These are phyloP conservation scores for Ilex aquifolium DNA, from an alignment of 257 asterid genomes.

Conservation along the genomic window DNA sequence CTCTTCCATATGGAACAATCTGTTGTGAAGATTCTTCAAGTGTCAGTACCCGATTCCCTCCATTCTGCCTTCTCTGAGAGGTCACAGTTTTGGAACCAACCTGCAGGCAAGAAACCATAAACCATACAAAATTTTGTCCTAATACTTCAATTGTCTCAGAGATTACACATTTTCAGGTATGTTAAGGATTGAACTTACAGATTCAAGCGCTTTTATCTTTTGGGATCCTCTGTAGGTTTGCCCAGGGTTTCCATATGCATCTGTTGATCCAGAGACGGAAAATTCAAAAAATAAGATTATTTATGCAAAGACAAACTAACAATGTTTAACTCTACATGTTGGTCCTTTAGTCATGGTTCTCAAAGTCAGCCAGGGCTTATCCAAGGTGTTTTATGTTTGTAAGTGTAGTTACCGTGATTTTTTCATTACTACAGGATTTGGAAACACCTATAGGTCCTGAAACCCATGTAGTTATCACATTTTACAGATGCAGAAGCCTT, in stretches of 20 bases:
- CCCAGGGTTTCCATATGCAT: conserved; percentile 39
- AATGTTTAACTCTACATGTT: no score
- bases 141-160: conserved; percentile 1
- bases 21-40: conserved; percentile 52
- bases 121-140: background rate
- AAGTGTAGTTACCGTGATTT: no score
- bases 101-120: conserved; percentile 28
- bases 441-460: no score
- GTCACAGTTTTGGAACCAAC: conserved; percentile 37
- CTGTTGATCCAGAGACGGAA: conserved; percentile 29
- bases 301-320: no score
- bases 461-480: no score
- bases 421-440: no score
- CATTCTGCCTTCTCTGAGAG: conserved; percentile 30
- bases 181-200: conserved; percentile 42
- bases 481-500: no score
- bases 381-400: no score
- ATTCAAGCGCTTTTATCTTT: conserved; percentile 41
- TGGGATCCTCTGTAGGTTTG: conserved; percentile 44
- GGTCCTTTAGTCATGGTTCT: no score
- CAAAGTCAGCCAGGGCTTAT: no score
- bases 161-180: background rate
- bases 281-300: background rate
- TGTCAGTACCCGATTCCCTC: conserved; percentile 27
- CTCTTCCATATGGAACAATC: conserved; percentile 51